These are phyloP conservation scores for Microdochium bolleyi DNA, from an alignment of 2,329 filamentous ascomycete species.

Conservation along the genomic window DNA sequence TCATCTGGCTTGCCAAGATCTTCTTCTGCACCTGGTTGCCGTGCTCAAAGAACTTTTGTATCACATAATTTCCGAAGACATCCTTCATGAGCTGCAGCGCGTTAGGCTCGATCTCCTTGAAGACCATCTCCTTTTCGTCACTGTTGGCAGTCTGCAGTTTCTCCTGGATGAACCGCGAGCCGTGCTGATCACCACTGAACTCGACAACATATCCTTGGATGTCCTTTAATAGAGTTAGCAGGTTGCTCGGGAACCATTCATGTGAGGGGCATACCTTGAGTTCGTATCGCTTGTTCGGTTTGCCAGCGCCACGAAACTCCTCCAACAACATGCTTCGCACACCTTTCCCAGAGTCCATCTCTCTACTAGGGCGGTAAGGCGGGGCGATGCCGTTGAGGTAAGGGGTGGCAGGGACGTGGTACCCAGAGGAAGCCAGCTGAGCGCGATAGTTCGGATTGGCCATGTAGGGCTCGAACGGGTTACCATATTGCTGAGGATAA, in stretches of 20 bases:
- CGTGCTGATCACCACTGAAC: conserved; percentile 92
- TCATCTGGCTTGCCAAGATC: conserved; percentile 78
- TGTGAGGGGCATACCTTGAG: conserved; percentile 49
- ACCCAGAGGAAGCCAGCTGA: conserved; percentile 23
- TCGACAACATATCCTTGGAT: conserved; percentile 85
- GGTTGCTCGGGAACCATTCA: neutral
- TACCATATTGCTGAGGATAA: conserved; percentile 26
- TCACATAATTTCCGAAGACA: conserved; percentile 96
- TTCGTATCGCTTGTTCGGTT: conserved; percentile 67
- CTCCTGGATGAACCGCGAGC: conserved; percentile 89
- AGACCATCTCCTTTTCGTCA: conserved; percentile 89
- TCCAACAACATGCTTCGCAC: conserved; percentile 67
- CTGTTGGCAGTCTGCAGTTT: conserved; percentile 90
- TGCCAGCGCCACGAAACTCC: conserved; percentile 70
- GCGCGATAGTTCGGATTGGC: conserved; percentile 24
- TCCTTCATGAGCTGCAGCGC: conserved; percentile 87
- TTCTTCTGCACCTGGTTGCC: conserved; percentile 92
- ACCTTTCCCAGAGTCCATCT: conserved; percentile 51
- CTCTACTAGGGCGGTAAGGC: conserved; percentile 33
- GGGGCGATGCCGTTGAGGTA: conserved; percentile 16
- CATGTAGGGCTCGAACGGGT: conserved; percentile 26
- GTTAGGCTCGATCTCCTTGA: conserved; percentile 79
- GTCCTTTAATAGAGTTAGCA: conserved; percentile 39
- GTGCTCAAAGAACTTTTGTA: conserved; percentile 96
- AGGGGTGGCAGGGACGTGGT: conserved; percentile 17